Conservation (phyloP, 2,329 filamentous ascomycete species). For the Kalaharituber pfeilii region DNA sequence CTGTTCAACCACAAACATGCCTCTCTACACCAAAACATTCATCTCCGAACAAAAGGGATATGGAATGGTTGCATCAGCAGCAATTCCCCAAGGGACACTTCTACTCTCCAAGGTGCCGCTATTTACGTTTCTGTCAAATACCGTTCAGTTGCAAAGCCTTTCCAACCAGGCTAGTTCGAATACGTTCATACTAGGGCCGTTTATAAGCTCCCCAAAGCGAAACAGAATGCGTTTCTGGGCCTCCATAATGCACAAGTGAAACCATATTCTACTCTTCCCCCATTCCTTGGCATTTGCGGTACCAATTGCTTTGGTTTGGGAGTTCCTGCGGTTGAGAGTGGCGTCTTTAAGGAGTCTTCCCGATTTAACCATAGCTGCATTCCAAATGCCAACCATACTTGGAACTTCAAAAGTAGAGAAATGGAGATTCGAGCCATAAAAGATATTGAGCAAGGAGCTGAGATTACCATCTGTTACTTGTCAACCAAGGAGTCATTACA, state of each 20-base stretch:
- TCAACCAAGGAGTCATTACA: constrained; percentile 1
- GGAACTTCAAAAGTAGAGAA: constrained; percentile 20
- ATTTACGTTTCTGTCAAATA: not conserved
- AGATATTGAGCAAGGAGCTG: constrained; percentile 22
- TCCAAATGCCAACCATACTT: constrained; percentile 23
- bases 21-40: not conserved
- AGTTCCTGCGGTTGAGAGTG: not conserved
- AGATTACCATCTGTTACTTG: constrained; percentile 25
- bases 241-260: constrained; percentile 12
- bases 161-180: not conserved
- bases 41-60: not conserved
- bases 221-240: constrained; percentile 13
- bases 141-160: not conserved
- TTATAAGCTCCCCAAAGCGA: constrained; percentile 29
- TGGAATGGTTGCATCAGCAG: not conserved
- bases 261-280: not conserved
- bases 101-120: not conserved
- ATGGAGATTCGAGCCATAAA: constrained; percentile 23
- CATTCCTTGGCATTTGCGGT: constrained; percentile 16
- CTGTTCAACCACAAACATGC: constrained; percentile 22
- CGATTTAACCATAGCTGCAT: constrained; percentile 25
- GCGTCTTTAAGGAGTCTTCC: constrained; percentile 22
- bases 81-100: not conserved
- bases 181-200: not conserved
- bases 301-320: not conserved